A percentile compares a stretch with the other conserved stretches of the same genome.
These are phyloP conservation scores for Penicillium pancosmium DNA, from an alignment of 495 filamentous ascomycete species.

Conservation along the genomic window DNA sequence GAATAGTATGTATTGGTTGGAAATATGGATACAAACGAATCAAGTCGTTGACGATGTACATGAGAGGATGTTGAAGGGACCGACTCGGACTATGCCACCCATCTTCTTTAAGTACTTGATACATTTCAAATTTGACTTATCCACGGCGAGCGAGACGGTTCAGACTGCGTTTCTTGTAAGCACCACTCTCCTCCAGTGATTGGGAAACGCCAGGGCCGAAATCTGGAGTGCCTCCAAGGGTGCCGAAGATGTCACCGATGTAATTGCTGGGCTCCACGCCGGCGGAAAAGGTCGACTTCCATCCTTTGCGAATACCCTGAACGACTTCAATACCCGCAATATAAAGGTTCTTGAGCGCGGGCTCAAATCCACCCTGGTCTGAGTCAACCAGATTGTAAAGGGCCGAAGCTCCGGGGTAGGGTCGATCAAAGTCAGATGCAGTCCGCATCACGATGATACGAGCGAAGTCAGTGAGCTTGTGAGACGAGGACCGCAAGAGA, in stretches of 20 bases:
- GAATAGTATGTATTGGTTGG: neutral
- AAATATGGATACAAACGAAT: too few species aligned
- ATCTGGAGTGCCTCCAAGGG: constrained; percentile 64
- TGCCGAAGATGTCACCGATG: constrained; percentile 72
- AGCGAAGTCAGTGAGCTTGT: constrained; percentile 63
- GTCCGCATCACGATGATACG: constrained; percentile 76
- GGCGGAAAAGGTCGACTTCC: constrained; percentile 58
- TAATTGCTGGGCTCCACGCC: constrained; percentile 70
- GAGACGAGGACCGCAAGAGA: constrained; percentile 59
- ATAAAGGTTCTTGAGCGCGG: constrained; percentile 67
- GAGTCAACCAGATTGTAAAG: constrained; percentile 60
- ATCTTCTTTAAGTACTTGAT: neutral
- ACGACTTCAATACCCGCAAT: constrained; percentile 67
- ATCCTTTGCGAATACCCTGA: constrained; percentile 62
- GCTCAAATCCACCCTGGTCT: constrained; percentile 61
- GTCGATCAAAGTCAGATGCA: constrained; percentile 72
- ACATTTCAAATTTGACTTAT: constrained; percentile 1
- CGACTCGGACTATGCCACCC: too few species aligned
- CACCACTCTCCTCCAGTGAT: constrained; percentile 30
- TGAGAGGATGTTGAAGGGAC: too few species aligned
- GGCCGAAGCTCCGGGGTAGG: constrained; percentile 56
- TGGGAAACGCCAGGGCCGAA: constrained; percentile 59
- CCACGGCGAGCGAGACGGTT: constrained; percentile 15
- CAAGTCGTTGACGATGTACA: too few species aligned
- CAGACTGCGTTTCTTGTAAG: constrained; percentile 31